These are phyloP conservation scores for Olyra latifolia DNA, from an alignment of 176 grass and related monocot species.

Conservation along the genomic window DNA sequence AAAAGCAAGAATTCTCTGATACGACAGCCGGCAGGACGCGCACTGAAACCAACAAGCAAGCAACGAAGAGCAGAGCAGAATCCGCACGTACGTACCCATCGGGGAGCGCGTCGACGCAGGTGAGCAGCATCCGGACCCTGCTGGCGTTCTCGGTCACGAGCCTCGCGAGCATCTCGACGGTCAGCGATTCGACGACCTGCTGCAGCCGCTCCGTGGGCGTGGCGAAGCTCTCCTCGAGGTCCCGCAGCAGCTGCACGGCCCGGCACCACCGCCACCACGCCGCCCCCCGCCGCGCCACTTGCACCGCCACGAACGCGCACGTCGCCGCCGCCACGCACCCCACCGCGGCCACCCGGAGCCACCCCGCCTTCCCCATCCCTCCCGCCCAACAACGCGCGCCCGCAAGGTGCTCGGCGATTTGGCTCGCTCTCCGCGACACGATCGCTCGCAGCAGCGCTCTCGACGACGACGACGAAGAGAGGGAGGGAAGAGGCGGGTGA, in stretches of 20 bases:
- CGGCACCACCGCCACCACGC: slow-evolving; percentile 45
- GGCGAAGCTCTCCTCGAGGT: slow-evolving; percentile 63
- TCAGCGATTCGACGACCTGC: slow-evolving; percentile 58
- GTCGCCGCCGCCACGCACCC: slow-evolving; percentile 45
- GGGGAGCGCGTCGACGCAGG: slow-evolving; percentile 62
- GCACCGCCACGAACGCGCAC: slow-evolving; percentile 45
- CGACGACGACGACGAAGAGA: too few relatives aligned
- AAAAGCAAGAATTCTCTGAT: neutral
- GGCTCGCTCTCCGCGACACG: too few relatives aligned
- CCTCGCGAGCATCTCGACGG: slow-evolving; percentile 72
- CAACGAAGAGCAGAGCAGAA: too few relatives aligned
- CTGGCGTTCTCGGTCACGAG: slow-evolving; percentile 59
- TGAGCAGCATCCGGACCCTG: slow-evolving; percentile 80
- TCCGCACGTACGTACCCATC: slow-evolving; percentile 31
- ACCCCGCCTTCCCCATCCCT: slow-evolving; percentile 34
- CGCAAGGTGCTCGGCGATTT: too few relatives aligned
- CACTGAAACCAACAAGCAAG: neutral
- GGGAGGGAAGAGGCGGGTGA: too few relatives aligned
- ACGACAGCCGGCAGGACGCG: neutral
- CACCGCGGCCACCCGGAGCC: slow-evolving; percentile 38
- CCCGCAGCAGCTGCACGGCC: slow-evolving; percentile 41
- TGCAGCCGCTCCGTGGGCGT: slow-evolving; percentile 50
- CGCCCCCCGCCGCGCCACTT: slow-evolving; percentile 36
- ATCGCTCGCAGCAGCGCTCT: too few relatives aligned
- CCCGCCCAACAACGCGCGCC: too few relatives aligned